phyloP scores from a whole-genome alignment of 140 eudicot species.

The Flaveria floridana region DNA sequence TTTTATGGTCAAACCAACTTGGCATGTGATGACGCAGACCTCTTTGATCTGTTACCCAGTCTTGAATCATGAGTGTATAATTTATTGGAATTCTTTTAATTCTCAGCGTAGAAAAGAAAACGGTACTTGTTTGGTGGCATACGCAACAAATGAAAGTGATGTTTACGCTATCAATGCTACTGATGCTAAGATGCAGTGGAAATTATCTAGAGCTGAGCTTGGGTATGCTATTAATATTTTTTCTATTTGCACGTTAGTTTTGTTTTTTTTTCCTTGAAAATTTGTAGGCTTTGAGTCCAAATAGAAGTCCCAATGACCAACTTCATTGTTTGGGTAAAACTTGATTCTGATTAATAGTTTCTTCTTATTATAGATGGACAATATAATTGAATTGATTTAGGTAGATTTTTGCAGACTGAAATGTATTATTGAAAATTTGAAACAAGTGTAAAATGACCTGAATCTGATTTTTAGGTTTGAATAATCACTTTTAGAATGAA shows the following conservation, averaged over 20 bases:
- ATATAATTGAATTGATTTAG: not conserved
- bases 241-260: conserved; percentile 4
- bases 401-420: not conserved
- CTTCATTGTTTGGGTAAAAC: not conserved
- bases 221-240: conserved; percentile 38
- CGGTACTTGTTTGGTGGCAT: conserved; percentile 47
- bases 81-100: not conserved
- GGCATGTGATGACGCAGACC: not conserved
- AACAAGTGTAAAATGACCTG: not conserved
- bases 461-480: not conserved
- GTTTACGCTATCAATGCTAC: conserved; percentile 39
- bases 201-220: conserved; percentile 42
- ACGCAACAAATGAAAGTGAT: conserved; percentile 46
- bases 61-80: not conserved
- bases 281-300: not conserved
- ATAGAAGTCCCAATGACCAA: not conserved
- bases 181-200: conserved; percentile 46
- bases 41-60: not conserved
- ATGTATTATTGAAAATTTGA: not conserved
- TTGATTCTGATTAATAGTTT: not conserved
- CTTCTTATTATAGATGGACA: not conserved
- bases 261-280: not conserved
- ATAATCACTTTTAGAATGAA: conserved; percentile 12
- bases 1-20: not conserved
- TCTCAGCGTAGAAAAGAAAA: conserved; percentile 48